Percentiles rank a stretch among this genome's conserved stretches.
These are phyloP conservation scores for Diplodia corticola DNA, from an alignment of 2,329 filamentous ascomycete species.

Conservation along the genomic window DNA sequence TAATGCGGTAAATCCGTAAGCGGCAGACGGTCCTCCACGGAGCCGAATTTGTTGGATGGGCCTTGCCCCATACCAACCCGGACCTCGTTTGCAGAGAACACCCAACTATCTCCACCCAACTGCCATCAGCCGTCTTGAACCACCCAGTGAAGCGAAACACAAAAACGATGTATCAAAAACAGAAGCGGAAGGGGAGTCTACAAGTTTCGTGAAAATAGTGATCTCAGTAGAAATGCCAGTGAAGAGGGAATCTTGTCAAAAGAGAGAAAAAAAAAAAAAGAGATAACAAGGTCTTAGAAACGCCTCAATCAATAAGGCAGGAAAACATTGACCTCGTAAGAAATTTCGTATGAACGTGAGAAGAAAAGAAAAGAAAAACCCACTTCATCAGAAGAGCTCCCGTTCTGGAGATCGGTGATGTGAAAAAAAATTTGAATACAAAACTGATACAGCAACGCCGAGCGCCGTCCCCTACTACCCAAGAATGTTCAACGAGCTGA, in stretches of 20 bases:
- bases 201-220: background rate
- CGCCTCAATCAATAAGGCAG: constrained; percentile 17
- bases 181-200: background rate
- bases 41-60: background rate
- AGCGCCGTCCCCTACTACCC: background rate
- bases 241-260: background rate
- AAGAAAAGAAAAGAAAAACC: background rate
- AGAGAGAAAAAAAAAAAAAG: background rate
- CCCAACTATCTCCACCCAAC: background rate
- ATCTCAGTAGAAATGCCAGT: background rate
- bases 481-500: background rate
- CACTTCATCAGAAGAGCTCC: background rate
- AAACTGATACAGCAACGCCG: constrained; percentile 17
- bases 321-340: constrained; percentile 7
- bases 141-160: background rate
- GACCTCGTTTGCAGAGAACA: background rate
- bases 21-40: background rate
- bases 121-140: background rate
- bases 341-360: constrained; percentile 15
- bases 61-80: background rate
- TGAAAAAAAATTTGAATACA: background rate
- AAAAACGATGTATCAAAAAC: background rate
- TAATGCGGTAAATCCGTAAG: background rate
- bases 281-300: background rate
- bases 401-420: background rate